Base-by-base conservation (phyloP, 176 grass and related monocot species). In the Zoysia pacifica region DNA sequence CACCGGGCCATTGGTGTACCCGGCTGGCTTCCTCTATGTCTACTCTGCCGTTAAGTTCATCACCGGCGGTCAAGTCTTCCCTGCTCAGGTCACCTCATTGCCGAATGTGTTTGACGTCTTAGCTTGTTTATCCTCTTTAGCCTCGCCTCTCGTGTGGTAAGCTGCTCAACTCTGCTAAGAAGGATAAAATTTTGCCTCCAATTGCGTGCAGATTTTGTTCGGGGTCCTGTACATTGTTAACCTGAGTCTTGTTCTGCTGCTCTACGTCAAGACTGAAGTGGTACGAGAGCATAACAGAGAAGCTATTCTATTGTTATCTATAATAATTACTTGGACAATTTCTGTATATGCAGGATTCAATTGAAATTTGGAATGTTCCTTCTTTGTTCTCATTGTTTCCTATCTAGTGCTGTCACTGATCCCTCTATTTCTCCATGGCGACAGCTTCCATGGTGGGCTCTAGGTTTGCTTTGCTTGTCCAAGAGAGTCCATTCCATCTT, bases 391-490 rank as follows among this genome's bases (percentile, higher is more conserved):
- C 16, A 39, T 11, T 48, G 0, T 45, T 37, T 2, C 51, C 53
- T 69, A 62, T 38, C 51, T 65, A 14, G n/a, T 71, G 5, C 55
- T 58, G 16, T 77, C 38, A 62, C 82, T 89, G 65, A 81, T 50
- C 19, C 67, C 41, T 48, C 11, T 11, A 15, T 84, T 38, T 81
- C 67, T 80, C 9, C 85, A 69, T 73, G 73, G 62, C 62, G 36
- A 55, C 88, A 98, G 96, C 84, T 98, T 87, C 96, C 96, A 83
- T 91, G 88, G 92, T 98, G 96, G 96, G 92, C 83, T 87, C 79
- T 98, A 82, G 82, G 78, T 62, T 91, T 98, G 74, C 96, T 98
- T 83, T 94, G 90, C 79, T 93, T 98, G 73, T 98, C 96, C 81
- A 98, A 91, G 88, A 86, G 96, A 44, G 41, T 93, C 66, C 96